Evolutionary conservation across 345 rosid genomes (phyloP), one percentile per base, ranked within the genome.

Genomic region (Rhodamnia rubescens): DNA sequence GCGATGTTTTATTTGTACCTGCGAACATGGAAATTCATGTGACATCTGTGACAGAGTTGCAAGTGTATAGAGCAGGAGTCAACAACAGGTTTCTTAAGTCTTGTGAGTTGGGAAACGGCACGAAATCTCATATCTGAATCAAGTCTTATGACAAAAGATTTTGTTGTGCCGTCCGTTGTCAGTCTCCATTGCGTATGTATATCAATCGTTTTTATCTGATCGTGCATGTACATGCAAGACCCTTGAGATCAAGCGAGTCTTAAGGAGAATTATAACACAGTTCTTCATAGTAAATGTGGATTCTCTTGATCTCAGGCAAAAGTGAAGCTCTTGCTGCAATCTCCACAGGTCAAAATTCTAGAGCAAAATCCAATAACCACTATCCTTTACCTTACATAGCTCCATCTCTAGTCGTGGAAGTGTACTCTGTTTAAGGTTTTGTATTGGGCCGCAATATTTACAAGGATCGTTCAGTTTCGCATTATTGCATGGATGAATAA

Each of bases 21-120:
- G 95, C 99, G 8, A 88, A 93, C 82, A 90, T 88, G 3, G 93
- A 92, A 91, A 89, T 94, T 53, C 91, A 81, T 51, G 75, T 97
- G 84, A 86, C 86, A 56, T 88, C 97, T 51, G 16, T 90, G 74
- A 89, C 96, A 1, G 93, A 90, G 87, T 83, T 98, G 92, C 93
- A 88, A 87, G 53, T 96, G 89, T 96, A 94, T 85, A 93, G 99
- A 88, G 98, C 98, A 18, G 99, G 99, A 81, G 94, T 94, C 81
- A 96, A 92, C 88, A 91, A 91, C 88, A 88, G 92, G 90, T 92
- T 93, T 89, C 89, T 95, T 21, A 12, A 26, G 29, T 69, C 47
- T 5, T 40, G 44, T 69, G 78, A 8, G 24, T 4, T 69, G 78
- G 78, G 18, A 69, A 69, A 36, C 78, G 47, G 78, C 78, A 69